Evolutionary conservation across 2,329 filamentous ascomycete species (phyloP).

Genomic region (Juglanconis juglandina): DNA sequence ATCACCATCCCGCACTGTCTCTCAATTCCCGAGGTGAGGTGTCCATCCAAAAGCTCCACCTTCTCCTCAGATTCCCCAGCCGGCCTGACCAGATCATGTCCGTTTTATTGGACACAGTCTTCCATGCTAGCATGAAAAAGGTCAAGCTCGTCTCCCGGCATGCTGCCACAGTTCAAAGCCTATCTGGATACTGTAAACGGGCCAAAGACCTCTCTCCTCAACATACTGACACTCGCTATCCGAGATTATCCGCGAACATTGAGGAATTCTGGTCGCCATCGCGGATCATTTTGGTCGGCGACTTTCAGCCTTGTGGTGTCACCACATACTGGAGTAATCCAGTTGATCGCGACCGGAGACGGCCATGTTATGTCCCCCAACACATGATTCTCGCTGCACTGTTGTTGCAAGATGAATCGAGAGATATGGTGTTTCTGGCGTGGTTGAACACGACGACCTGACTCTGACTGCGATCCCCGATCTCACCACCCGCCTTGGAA

Average conservation of each 20-base stretch:
- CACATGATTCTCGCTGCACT: too few species aligned
- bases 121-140: not conserved
- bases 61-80: too few species aligned
- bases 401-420: too few species aligned
- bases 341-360: too few species aligned
- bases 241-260: constrained; percentile 10
- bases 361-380: too few species aligned
- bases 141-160: constrained; percentile 9
- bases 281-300: too few species aligned
- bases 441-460: too few species aligned
- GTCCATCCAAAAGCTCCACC: not conserved
- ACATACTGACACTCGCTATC: constrained; percentile 1
- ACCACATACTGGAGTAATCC: too few species aligned
- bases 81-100: constrained; percentile 2
- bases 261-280: not conserved
- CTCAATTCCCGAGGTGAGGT: not conserved
- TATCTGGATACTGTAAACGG: constrained; percentile 1
- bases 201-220: too few species aligned
- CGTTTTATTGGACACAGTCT: constrained; percentile 1
- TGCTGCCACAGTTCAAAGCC: not conserved
- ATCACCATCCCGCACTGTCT: constrained; percentile 3
- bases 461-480: not conserved
- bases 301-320: too few species aligned
- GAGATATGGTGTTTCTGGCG: too few species aligned
- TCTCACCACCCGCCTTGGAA: not conserved